Conservation (phyloP, 768 basidiomycete genomes). For the Boletus huronensis region DNA sequence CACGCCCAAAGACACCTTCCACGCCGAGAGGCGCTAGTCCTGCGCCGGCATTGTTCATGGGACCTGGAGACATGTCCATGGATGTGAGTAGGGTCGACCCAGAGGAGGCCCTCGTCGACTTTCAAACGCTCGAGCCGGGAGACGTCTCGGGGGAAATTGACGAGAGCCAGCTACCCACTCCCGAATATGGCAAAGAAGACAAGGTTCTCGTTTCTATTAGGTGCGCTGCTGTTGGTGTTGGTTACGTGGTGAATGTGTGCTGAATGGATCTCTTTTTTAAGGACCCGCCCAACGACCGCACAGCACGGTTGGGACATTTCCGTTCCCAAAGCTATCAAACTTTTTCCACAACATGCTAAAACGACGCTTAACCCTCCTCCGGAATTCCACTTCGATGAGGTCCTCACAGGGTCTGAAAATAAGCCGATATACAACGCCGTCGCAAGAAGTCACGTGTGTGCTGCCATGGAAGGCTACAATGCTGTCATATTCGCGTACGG, state of each 20-base stretch:
- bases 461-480: slow-evolving; percentile 97
- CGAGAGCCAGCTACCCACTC: slow-evolving; percentile 43
- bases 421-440: slow-evolving; percentile 75
- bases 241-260: neutral
- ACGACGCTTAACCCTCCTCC: slow-evolving; percentile 36
- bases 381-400: slow-evolving; percentile 68
- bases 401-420: slow-evolving; percentile 76
- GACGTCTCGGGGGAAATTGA: slow-evolving; percentile 72
- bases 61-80: slow-evolving; percentile 57
- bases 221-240: slow-evolving; percentile 34
- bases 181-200: slow-evolving; percentile 68
- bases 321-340: slow-evolving; percentile 51
- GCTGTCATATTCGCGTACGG: slow-evolving; percentile 93
- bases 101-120: slow-evolving; percentile 77
- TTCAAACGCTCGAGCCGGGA: slow-evolving; percentile 61
- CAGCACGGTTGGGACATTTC: slow-evolving; percentile 56
- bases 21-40: slow-evolving; percentile 55
- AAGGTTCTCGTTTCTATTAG: slow-evolving; percentile 85
- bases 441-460: slow-evolving; percentile 75
- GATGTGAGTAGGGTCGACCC: slow-evolving; percentile 71
- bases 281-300: slow-evolving; percentile 57
- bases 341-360: slow-evolving; percentile 55
- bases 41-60: slow-evolving; percentile 35
- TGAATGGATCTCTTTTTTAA: slow-evolving; percentile 25
- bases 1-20: slow-evolving; percentile 51